These are phyloP conservation scores for Dichomitus squalens DNA, from an alignment of 1,284 basidiomycete genomes.

Conservation along the genomic window DNA sequence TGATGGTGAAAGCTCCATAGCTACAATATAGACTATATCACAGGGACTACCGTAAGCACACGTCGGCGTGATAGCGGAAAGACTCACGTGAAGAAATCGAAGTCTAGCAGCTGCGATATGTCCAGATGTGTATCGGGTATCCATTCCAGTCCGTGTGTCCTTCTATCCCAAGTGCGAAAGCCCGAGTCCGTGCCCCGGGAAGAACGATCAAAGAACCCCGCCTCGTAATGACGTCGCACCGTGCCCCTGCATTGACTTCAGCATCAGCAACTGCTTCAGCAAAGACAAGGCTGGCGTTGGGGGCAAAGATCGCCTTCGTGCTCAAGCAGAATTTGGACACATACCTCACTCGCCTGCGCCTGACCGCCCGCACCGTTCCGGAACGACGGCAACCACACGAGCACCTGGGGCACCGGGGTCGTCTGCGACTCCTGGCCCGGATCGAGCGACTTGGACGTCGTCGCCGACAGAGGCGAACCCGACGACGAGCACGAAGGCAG, in stretches of 20 bases:
- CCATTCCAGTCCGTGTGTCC: background rate
- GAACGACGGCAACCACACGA: conserved; percentile 2
- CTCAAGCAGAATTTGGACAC: no score
- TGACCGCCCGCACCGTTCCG: background rate
- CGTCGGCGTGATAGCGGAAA: no score
- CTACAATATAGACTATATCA: no score
- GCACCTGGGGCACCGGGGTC: background rate
- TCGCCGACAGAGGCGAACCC: background rate
- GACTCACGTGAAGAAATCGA: no score
- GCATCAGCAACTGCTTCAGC: no score
- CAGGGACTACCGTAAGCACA: no score
- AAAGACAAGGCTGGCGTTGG: no score
- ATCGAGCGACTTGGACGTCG: background rate
- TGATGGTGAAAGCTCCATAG: no score
- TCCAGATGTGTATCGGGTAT: background rate
- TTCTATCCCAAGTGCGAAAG: background rate
- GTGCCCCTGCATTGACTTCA: no score
- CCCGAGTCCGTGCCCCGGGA: background rate
- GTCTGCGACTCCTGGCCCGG: background rate
- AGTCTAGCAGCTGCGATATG: background rate
- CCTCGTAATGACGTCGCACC: background rate
- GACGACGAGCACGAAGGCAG: background rate
- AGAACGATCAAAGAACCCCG: background rate
- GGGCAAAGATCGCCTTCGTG: no score
- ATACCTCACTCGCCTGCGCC: background rate